phyloP scores from a whole-genome alignment of 352 stramenopile species.

The Elongisporangium senticosum region DNA sequence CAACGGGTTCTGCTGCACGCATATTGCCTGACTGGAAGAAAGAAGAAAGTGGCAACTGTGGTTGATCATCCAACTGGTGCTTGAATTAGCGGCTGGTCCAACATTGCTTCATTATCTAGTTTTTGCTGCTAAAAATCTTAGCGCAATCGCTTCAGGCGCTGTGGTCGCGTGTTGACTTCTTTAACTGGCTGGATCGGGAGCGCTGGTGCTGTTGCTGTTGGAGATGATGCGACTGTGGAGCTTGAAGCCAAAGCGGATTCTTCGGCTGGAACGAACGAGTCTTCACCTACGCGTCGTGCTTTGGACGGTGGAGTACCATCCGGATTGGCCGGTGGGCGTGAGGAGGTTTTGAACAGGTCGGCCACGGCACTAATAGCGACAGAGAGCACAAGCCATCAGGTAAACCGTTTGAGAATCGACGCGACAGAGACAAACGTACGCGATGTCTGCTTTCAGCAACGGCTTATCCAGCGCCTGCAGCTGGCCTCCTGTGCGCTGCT shows the following conservation, averaged over 20 bases:
- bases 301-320: conserved; percentile 13
- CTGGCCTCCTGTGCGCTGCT: conserved; percentile 47
- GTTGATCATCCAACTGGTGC: no score
- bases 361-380: conserved; percentile 3
- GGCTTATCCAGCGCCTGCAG: conserved; percentile 45
- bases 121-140: not conserved
- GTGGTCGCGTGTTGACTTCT: not conserved
- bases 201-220: not conserved
- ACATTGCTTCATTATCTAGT: no score
- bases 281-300: conserved; percentile 19
- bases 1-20: no score
- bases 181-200: not conserved
- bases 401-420: not conserved
- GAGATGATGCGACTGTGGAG: not conserved
- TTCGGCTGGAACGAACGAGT: not conserved
- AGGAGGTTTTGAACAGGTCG: conserved; percentile 20
- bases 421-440: conserved; percentile 26
- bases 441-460: conserved; percentile 53
- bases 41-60: no score
- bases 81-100: no score
- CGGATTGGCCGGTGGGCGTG: conserved; percentile 21
- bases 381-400: not conserved
- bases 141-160: not conserved
- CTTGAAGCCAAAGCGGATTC: not conserved
- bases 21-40: no score